Conservation (phyloP, 1,284 basidiomycete species). For the Ceratobasidium sp. region DNA sequence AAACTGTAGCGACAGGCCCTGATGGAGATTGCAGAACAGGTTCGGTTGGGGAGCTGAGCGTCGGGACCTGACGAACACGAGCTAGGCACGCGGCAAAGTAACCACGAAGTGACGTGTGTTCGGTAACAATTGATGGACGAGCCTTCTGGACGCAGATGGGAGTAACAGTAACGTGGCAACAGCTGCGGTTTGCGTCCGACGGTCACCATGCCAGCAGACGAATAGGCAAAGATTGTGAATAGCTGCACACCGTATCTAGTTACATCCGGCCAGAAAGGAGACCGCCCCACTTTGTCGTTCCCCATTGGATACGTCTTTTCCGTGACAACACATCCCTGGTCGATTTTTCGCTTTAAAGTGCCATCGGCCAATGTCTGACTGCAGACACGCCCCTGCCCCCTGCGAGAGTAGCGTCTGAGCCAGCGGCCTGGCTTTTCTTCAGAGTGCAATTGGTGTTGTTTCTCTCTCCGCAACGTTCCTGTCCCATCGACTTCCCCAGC, state of each 20-base stretch:
- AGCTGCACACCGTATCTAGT: constrained; percentile 25
- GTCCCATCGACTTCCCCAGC: constrained; percentile 5
- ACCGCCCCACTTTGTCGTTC: constrained; percentile 46
- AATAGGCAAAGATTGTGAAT: constrained; percentile 28
- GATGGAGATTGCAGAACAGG: constrained; percentile 28
- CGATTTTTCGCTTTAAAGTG: constrained; percentile 45
- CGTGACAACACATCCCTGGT: constrained; percentile 45
- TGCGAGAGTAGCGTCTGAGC: constrained; percentile 32
- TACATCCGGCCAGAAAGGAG: constrained; percentile 46
- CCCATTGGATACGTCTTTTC: constrained; percentile 45
- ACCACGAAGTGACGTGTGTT: constrained; percentile 5
- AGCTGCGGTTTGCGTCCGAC: constrained; percentile 37
- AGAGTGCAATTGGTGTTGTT: constrained; percentile 33
- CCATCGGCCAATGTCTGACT: constrained; percentile 24
- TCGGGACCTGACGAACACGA: constrained; percentile 40
- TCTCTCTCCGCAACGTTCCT: constrained; percentile 18
- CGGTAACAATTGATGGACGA: constrained; percentile 35
- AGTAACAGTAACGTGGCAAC: constrained; percentile 45
- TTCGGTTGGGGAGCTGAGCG: constrained; percentile 16
- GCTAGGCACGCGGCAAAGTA: background rate
- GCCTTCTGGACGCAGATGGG: background rate
- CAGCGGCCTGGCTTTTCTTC: constrained; percentile 33
- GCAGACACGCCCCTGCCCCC: constrained; percentile 43
- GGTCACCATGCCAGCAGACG: constrained; percentile 44
- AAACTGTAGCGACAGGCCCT: constrained; percentile 10